Conservation (phyloP, 257 asterid genomes). For the Mitragyna speciosa region DNA sequence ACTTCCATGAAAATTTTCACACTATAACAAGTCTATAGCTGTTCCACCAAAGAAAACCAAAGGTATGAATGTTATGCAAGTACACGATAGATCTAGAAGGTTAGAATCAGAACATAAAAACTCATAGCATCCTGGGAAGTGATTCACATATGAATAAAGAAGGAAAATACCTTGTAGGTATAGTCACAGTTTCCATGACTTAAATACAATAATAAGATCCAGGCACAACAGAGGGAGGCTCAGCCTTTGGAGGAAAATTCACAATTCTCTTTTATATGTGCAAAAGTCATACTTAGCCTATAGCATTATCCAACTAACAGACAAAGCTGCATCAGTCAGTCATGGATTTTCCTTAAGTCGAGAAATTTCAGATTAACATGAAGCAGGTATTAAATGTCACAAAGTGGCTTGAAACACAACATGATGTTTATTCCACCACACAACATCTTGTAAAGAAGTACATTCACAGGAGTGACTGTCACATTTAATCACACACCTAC, state of each 20-base stretch:
- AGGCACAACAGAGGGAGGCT: background rate
- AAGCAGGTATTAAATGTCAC: background rate
- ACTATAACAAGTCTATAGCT: background rate
- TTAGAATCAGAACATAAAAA: background rate
- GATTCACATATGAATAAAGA: background rate
- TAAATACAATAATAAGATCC: background rate
- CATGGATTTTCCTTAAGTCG: background rate
- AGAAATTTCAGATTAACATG: background rate
- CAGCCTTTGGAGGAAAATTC: background rate
- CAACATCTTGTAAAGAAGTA: background rate
- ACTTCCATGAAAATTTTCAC: background rate
- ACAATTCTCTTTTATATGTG: background rate
- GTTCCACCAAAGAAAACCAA: background rate
- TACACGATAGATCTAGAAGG: background rate
- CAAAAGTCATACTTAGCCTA: background rate
- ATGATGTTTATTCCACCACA: background rate
- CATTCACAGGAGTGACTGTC: background rate
- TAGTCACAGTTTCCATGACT: no score
- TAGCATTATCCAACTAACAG: background rate
- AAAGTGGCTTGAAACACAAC: background rate
- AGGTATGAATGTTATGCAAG: background rate
- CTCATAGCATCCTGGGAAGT: background rate
- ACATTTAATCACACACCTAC: background rate
- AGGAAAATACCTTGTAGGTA: background rate
- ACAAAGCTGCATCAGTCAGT: background rate